Conservation (phyloP, 768 basidiomycete species). For the Leccinum arenicola region DNA sequence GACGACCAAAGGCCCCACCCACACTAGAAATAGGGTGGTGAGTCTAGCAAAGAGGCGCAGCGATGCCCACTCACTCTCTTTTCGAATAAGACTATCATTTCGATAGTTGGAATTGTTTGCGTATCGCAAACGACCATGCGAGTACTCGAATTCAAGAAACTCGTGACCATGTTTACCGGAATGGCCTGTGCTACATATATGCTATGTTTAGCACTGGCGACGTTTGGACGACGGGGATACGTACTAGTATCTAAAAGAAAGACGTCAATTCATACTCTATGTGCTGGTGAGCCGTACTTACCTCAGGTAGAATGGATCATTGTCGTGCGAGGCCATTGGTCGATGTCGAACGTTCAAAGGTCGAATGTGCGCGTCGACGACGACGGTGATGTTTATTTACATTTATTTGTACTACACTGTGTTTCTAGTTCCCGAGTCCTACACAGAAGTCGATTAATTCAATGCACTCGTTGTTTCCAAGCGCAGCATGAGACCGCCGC, state of each 20-base stretch:
- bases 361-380: background rate
- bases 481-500: too few species aligned
- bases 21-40: conserved; percentile 58
- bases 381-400: too few species aligned
- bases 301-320: conserved; percentile 82
- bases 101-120: conserved; percentile 99
- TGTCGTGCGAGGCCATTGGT: conserved; percentile 41
- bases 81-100: conserved; percentile 95
- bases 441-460: too few species aligned
- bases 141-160: conserved; percentile 98
- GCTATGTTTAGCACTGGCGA: background rate
- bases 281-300: conserved; percentile 26
- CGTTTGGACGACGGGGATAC: conserved; percentile 16
- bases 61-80: conserved; percentile 80
- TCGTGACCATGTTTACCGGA: conserved; percentile 98
- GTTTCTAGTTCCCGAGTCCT: too few species aligned
- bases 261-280: conserved; percentile 14
- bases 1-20: conserved; percentile 86
- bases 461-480: too few species aligned
- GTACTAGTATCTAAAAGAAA: conserved; percentile 48
- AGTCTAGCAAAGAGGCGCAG: background rate
- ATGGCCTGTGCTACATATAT: conserved; percentile 66
- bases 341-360: conserved; percentile 1
- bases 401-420: background rate
- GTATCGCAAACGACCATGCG: conserved; percentile 92